Evolutionary conservation across 2,329 filamentous ascomycete species (phyloP), one percentile per base, ranked within the genome.

Genomic region (Uncinocarpus reesii): DNA sequence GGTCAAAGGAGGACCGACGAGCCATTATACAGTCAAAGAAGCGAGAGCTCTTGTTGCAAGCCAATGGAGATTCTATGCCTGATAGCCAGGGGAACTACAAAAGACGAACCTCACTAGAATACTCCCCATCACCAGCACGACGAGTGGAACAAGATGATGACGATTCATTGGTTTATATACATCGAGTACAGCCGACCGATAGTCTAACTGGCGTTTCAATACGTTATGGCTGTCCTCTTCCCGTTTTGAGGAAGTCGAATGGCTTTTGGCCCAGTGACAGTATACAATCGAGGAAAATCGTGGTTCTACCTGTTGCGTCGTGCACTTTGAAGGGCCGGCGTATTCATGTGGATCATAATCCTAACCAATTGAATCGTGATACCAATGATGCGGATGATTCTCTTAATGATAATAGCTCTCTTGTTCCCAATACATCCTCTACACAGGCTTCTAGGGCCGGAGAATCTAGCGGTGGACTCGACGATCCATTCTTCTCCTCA

Each of bases 211-310:
- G 92, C 2, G 81, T 98, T 43, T 84, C 92, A 45, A 81, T 98
- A 55, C 85, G 83, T 58, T 98, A 93, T 66, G 83, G 86, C 58
- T 96, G 90, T 63, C 79, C 85, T 53, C 81, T 88, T 48, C 83
- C 89, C 41, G 77, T 84, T 1, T 81, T 98, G 55, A 78, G 86
- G 50, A 92, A 86, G 62, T 81, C 87, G 32, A 98, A 98, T 63
- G 80, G 92, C 8, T 80, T 98, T 60, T 98, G 92, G 92, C 86
- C 88, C 5, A 86, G 88, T 54, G 92, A 96, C 62, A 87, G 80
- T 53, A 83, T 96, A 29, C 90, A 95, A 63, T 79, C 81, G 41
- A 81, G 89, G 51, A 86, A 86, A 59, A 82, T 79, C 54, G 75
- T 98, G 13, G 76, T 89, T 7, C 71, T 98, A 45, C 92, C 92